Conservation (phyloP, 345 rosid genomes). For the Syzygium grande region DNA sequence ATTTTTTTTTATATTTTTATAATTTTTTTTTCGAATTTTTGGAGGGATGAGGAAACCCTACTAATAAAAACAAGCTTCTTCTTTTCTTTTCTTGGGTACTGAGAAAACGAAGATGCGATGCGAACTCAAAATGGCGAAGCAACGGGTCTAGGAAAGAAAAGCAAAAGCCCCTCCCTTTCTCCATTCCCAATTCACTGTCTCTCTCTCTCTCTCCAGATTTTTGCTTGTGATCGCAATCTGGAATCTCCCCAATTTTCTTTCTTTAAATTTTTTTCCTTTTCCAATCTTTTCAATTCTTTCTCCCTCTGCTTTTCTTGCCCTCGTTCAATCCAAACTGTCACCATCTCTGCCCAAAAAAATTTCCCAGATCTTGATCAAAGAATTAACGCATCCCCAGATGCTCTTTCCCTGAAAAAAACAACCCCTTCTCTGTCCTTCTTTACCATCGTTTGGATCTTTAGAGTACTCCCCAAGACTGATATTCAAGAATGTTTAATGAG, state of each 20-base stretch:
- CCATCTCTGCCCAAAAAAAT: slow-evolving; percentile 2
- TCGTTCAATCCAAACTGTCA: slow-evolving; percentile 5
- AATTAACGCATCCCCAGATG: slow-evolving; percentile 29
- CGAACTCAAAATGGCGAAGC: background rate
- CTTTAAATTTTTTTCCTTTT: background rate
- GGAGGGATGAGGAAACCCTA: background rate
- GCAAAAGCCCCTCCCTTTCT: slow-evolving; percentile 42
- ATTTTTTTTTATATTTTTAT: background rate
- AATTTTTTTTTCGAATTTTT: background rate
- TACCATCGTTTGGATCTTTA: background rate
- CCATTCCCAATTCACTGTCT: slow-evolving; percentile 5
- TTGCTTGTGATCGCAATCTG: background rate
- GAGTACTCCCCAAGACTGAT: background rate
- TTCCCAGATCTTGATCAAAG: slow-evolving; percentile 9
- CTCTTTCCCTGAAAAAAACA: slow-evolving; percentile 5
- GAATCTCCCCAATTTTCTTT: background rate
- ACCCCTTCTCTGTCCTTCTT: background rate
- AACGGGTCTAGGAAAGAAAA: slow-evolving; percentile 9
- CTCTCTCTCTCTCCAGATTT: background rate
- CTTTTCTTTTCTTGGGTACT: background rate
- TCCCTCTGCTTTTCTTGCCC: background rate
- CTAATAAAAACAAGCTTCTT: background rate
- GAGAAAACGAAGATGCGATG: background rate
- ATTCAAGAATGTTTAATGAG: background rate
- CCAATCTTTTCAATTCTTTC: background rate